Percentiles rank a stretch among this genome's conserved stretches.
Evolutionary conservation across 345 rosid genomes (phyloP).

Genomic region (Eucalyptus victrix): DNA sequence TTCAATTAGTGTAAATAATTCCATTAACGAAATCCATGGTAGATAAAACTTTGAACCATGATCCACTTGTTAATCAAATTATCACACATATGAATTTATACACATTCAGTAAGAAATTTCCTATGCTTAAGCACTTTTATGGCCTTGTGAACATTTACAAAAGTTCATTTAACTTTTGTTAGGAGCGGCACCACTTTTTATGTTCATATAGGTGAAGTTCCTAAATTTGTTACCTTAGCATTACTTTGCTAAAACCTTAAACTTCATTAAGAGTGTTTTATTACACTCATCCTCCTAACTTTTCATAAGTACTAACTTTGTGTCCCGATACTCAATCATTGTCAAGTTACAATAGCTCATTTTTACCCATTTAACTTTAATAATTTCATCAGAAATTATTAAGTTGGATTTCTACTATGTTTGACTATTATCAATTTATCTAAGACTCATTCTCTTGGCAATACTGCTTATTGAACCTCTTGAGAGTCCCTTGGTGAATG

Average conservation of each 20-base stretch:
- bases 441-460: background rate
- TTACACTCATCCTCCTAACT: background rate
- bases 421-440: background rate
- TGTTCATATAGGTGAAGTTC: background rate
- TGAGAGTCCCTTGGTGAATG: background rate
- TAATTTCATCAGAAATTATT: background rate
- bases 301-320: background rate
- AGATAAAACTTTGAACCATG: background rate
- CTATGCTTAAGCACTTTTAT: background rate
- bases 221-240: background rate
- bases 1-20: background rate
- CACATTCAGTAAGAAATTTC: no score
- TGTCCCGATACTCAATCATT: fast-evolving
- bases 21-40: background rate
- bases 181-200: background rate
- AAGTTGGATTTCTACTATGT: background rate
- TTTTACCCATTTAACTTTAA: background rate
- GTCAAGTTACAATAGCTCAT: background rate
- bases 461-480: background rate
- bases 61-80: background rate
- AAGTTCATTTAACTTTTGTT: background rate
- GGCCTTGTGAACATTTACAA: background rate
- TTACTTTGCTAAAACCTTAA: background rate
- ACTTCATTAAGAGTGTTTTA: no score
- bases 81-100: background rate